Conservation (phyloP, 305 asterid genomes). For the Salvia sclarea region DNA sequence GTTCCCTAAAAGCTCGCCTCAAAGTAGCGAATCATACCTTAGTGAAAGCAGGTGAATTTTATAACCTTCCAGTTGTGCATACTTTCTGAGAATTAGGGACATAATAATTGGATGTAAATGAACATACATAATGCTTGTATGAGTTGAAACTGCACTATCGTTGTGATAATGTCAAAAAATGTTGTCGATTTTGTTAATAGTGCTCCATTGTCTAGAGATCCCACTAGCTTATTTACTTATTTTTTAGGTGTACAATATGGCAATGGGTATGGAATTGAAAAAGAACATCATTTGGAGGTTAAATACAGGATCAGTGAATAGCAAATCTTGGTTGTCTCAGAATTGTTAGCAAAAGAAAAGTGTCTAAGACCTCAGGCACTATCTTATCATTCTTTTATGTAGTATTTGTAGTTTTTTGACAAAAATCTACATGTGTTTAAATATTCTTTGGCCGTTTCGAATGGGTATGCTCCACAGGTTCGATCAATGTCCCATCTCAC, state of each 20-base stretch:
- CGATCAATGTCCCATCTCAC: slow-evolving; percentile 77
- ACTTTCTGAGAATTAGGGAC: slow-evolving; percentile 2
- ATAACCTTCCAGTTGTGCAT: background rate
- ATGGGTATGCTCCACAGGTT: slow-evolving; percentile 54
- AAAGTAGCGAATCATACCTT: slow-evolving; percentile 64
- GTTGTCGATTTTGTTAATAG: background rate
- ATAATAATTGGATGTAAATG: background rate
- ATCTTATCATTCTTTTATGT: background rate
- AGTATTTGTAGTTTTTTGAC: slow-evolving; percentile 11
- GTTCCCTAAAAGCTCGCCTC: slow-evolving; percentile 42
- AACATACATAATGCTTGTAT: background rate
- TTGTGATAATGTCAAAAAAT: slow-evolving; percentile 5
- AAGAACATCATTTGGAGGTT: slow-evolving; percentile 7
- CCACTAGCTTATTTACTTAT: slow-evolving; percentile 3
- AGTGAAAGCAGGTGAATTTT: slow-evolving; percentile 76
- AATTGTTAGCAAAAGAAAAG: background rate
- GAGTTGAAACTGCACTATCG: background rate
- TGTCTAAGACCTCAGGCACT: background rate
- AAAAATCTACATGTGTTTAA: background rate
- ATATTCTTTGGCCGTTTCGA: slow-evolving; percentile 2
- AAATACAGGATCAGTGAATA: background rate
- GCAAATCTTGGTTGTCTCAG: background rate
- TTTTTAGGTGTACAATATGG: slow-evolving; percentile 1
- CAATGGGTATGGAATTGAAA: background rate
- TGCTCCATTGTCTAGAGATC: background rate